Evolutionary conservation across 768 basidiomycete species (phyloP).

Genomic region (Omphalotus guepiniiformis): DNA sequence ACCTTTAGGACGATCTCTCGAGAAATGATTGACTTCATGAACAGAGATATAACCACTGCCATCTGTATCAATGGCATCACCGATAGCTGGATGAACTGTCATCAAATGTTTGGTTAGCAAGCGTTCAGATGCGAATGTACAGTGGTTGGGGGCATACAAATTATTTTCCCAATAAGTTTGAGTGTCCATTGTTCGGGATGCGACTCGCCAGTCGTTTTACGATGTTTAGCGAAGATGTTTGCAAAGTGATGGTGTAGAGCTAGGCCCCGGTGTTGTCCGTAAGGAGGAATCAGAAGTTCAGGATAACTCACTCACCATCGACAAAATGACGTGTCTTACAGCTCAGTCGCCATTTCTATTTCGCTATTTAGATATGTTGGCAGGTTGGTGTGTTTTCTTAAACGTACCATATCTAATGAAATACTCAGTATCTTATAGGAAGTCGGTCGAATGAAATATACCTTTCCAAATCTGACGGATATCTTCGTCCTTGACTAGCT

Average conservation of each 20-base stretch:
- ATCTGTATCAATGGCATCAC: conserved; percentile 22
- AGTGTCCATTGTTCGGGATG: conserved; percentile 20
- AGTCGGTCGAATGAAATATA: conserved; percentile 5
- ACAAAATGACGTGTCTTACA: conserved; percentile 19
- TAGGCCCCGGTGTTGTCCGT: not conserved
- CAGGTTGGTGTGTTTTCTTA: no score
- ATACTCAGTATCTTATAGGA: not conserved
- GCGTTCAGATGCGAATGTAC: not conserved
- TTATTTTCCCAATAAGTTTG: conserved; percentile 19
- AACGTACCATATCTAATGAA: conserved; percentile 18
- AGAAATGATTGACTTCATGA: conserved; percentile 20
- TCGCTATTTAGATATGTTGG: no score
- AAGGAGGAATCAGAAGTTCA: not conserved
- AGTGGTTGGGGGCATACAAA: conserved; percentile 13
- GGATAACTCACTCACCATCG: conserved; percentile 15
- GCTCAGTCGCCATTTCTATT: conserved; percentile 19
- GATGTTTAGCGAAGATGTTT: conserved; percentile 10
- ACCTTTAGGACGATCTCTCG: conserved; percentile 16
- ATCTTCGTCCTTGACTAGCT: conserved; percentile 20
- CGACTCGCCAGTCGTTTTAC: conserved; percentile 5
- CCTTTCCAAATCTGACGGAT: conserved; percentile 19
- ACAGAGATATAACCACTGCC: conserved; percentile 21
- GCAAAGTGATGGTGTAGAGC: conserved; percentile 17
- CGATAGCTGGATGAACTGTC: conserved; percentile 19
- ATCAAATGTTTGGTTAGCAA: not conserved